phyloP scores from a whole-genome alignment of 2,329 filamentous ascomycete genomes.

The Diaporthe sp. region DNA sequence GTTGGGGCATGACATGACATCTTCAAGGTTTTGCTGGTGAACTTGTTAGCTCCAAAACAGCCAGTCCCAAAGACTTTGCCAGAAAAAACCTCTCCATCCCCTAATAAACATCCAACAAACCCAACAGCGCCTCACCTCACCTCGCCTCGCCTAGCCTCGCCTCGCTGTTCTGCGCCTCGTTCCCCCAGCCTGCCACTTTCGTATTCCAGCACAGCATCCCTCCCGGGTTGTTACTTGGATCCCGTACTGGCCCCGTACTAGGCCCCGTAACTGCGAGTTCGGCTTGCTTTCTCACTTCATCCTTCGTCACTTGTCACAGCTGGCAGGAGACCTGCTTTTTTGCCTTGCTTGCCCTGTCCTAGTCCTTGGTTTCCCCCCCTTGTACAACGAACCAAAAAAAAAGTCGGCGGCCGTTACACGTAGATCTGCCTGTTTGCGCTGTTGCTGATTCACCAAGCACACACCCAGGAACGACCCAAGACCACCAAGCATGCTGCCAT shows the following conservation, averaged over 20 bases:
- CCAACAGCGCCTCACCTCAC: constrained; percentile 10
- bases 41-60: constrained; percentile 6
- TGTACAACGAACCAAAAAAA: neutral
- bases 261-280: neutral
- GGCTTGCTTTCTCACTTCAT: neutral
- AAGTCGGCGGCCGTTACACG: constrained; percentile 24
- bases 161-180: constrained; percentile 2
- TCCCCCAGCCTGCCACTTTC: constrained; percentile 19
- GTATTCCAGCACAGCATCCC: constrained; percentile 1
- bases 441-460: neutral
- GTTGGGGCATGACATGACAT: constrained; percentile 25
- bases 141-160: constrained; percentile 10
- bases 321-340: constrained; percentile 1
- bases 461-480: neutral
- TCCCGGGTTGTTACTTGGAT: neutral
- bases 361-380: neutral
- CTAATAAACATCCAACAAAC: constrained; percentile 22
- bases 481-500: constrained; percentile 17
- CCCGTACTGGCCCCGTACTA: neutral
- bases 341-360: neutral
- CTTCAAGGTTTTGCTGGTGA: constrained; percentile 20
- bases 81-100: neutral
- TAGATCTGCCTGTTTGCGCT: constrained; percentile 16
- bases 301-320: neutral
- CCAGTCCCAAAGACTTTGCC: neutral